Evolutionary conservation across 2,329 filamentous ascomycete genomes (phyloP).

Genomic region (Colletotrichum salicis): DNA sequence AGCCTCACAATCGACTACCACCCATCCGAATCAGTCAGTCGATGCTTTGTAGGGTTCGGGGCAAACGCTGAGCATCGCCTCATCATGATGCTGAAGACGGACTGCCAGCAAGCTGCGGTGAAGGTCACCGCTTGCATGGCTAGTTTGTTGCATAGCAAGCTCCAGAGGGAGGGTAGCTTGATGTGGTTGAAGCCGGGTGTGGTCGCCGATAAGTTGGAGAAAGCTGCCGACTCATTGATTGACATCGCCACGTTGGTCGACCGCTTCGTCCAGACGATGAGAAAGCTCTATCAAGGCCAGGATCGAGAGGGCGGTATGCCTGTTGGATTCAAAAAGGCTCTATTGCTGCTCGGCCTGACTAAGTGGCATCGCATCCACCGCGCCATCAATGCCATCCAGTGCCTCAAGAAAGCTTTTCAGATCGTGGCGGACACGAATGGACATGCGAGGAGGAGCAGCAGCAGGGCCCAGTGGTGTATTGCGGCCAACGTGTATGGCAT

Average conservation of each 20-base stretch:
- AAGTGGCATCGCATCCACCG: conserved; percentile 26
- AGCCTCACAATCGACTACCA: not conserved
- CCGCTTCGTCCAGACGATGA: conserved; percentile 14
- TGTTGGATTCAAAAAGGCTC: not conserved
- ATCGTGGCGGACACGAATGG: not conserved
- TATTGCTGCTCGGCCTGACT: conserved; percentile 1
- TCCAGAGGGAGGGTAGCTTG: not conserved
- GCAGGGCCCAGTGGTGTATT: not conserved
- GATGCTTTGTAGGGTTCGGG: not conserved
- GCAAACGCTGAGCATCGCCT: not conserved
- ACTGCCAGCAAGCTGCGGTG: not conserved
- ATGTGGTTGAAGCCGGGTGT: not conserved
- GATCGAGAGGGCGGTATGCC: not conserved
- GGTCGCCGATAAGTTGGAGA: not conserved
- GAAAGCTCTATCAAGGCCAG: not conserved
- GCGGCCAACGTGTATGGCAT: conserved; percentile 1
- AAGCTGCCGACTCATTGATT: not conserved
- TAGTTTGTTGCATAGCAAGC: not conserved
- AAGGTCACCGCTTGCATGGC: conserved; percentile 17
- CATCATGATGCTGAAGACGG: not conserved
- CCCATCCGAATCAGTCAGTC: not conserved
- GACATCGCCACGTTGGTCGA: not conserved
- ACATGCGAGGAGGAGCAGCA: not conserved
- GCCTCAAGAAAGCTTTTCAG: conserved; percentile 9
- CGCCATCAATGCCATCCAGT: conserved; percentile 15